phyloP scores from a whole-genome alignment of 495 filamentous ascomycete genomes.

The Neurospora sp. region DNA sequence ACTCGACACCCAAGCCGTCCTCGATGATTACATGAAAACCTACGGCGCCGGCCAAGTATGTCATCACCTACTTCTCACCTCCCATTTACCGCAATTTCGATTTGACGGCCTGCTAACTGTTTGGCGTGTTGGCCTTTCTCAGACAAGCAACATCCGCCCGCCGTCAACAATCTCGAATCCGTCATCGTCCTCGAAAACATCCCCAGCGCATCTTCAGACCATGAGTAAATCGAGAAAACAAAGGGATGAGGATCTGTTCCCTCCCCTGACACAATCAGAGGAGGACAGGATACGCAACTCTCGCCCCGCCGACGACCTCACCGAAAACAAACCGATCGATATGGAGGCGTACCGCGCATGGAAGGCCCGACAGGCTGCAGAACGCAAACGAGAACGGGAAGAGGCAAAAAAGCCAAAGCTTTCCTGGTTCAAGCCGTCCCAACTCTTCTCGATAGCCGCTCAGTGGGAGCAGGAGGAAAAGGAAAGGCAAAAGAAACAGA shows the following conservation, averaged over 20 bases:
- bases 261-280: background rate
- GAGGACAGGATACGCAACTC: background rate
- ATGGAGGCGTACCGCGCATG: background rate
- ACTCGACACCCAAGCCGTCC: constrained; percentile 18
- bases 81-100: background rate
- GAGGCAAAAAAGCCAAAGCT: background rate
- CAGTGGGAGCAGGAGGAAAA: background rate
- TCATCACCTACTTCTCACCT: background rate
- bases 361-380: background rate
- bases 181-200: background rate
- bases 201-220: background rate
- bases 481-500: background rate
- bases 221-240: background rate
- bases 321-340: background rate
- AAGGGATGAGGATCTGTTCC: background rate
- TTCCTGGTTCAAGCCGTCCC: background rate
- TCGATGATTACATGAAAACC: constrained; percentile 13
- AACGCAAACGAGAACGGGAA: background rate
- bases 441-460: background rate
- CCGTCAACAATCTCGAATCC: background rate
- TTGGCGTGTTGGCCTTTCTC: background rate
- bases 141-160: background rate
- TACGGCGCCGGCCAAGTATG: constrained; percentile 18
- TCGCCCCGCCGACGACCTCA: background rate
- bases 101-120: background rate